A percentile compares a stretch with the other conserved stretches of the same genome.
phyloP scores from a whole-genome alignment of 2,329 filamentous ascomycete genomes.

The Pyrenophora tritici-repentis region DNA sequence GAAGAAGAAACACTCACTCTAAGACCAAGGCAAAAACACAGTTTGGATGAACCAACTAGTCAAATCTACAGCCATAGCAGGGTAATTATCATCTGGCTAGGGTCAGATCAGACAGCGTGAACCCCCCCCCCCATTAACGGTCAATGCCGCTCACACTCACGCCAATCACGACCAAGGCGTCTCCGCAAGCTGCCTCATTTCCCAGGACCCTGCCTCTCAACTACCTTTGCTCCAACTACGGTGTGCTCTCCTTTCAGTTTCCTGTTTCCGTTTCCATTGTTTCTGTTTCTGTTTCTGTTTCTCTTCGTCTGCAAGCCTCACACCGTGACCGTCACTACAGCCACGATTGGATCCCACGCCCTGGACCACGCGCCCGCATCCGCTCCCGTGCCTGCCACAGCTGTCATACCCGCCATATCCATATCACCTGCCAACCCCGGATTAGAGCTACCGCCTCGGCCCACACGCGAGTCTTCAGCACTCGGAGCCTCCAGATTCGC shows the following conservation, averaged over 20 bases:
- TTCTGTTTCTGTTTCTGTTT: background rate
- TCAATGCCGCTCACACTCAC: constrained; percentile 2
- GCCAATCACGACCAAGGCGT: constrained; percentile 27
- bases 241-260: constrained; percentile 17
- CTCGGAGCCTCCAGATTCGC: constrained; percentile 20
- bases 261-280: background rate
- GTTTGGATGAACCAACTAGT: too few relatives aligned
- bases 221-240: constrained; percentile 13
- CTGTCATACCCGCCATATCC: constrained; percentile 8
- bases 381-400: constrained; percentile 8
- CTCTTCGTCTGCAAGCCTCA: background rate
- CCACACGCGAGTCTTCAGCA: constrained; percentile 22
- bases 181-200: constrained; percentile 28
- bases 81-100: too few relatives aligned
- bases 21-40: too few relatives aligned
- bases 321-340: background rate
- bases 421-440: constrained; percentile 13
- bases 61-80: too few relatives aligned
- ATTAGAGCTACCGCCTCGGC: constrained; percentile 14
- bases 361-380: constrained; percentile 10
- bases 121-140: background rate
- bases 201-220: constrained; percentile 12
- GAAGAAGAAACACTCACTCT: too few relatives aligned
- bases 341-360: constrained; percentile 14
- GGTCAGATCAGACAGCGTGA: too few relatives aligned